Conservation (phyloP, 805 yeast species). For the Candida suzukii region DNA sequence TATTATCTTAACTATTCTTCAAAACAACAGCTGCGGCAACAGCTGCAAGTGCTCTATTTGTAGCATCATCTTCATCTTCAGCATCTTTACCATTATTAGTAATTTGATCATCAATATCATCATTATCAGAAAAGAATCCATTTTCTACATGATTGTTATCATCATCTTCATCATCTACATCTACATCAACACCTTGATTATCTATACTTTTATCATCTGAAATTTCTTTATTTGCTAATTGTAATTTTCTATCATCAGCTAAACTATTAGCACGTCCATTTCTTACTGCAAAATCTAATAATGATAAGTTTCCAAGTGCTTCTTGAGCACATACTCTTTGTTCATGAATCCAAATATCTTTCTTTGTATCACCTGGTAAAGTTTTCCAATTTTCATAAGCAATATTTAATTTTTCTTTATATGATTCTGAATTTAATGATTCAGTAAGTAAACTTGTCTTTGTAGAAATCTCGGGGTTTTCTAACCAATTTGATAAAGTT, state of each 20-base stretch:
- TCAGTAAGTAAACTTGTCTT: neutral
- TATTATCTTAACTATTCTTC: too few relatives aligned
- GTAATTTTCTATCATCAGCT: conserved; percentile 12
- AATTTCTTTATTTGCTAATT: neutral
- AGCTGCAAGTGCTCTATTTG: conserved; percentile 23
- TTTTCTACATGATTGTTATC: conserved; percentile 1
- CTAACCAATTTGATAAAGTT: conserved; percentile 7
- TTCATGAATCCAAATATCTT: conserved; percentile 38
- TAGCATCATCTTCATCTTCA: conserved; percentile 3
- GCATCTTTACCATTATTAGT: conserved; percentile 3
- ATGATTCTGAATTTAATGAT: conserved; percentile 6
- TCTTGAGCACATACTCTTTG: conserved; percentile 37
- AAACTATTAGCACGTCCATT: conserved; percentile 31
- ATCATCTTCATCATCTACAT: neutral
- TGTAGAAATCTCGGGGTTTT: neutral
- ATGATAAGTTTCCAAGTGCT: conserved; percentile 30
- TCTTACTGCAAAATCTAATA: conserved; percentile 36
- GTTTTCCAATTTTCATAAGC: conserved; percentile 41
- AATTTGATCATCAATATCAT: neutral
- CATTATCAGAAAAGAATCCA: neutral
- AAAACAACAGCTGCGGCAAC: conserved; percentile 25
- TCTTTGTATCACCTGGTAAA: conserved; percentile 25
- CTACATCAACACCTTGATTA: neutral
- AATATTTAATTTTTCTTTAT: conserved; percentile 31
- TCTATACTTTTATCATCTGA: neutral